These are phyloP conservation scores for Pseudohyphozyma bogoriensis DNA, from an alignment of 768 basidiomycete species.

Conservation along the genomic window DNA sequence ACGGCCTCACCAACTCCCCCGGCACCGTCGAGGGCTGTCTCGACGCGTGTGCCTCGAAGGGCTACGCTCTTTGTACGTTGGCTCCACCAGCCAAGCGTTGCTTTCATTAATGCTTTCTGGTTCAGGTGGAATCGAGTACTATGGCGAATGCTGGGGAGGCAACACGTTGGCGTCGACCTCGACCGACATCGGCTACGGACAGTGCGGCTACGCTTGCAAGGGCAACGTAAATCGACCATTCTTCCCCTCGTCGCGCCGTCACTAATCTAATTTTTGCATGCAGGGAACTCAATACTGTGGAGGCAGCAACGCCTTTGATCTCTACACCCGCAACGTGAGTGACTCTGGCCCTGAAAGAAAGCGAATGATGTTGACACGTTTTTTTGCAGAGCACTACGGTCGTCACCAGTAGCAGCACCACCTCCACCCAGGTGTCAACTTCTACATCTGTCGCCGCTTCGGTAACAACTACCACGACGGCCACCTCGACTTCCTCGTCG, in stretches of 20 bases:
- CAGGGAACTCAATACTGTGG: not conserved
- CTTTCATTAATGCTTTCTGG: too few relatives aligned
- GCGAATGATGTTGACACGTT: not conserved
- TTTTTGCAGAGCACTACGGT: not conserved
- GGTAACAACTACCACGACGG: not conserved
- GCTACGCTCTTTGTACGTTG: too few relatives aligned
- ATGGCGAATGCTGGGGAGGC: constrained; percentile 23
- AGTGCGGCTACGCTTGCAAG: constrained; percentile 10
- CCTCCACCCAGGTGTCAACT: not conserved
- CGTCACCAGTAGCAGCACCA: not conserved
- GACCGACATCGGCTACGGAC: not conserved
- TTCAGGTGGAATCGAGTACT: too few relatives aligned
- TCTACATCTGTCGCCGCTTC: not conserved
- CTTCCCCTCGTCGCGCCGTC: not conserved
- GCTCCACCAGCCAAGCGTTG: too few relatives aligned
- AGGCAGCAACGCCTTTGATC: not conserved
- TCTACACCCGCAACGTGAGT: not conserved
- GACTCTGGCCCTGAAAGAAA: not conserved
- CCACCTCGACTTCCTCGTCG: not conserved
- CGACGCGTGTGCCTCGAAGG: too few relatives aligned
- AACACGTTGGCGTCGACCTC: constrained; percentile 11
- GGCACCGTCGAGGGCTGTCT: too few relatives aligned
- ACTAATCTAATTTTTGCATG: not conserved
- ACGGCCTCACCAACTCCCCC: too few relatives aligned
- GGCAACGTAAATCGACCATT: not conserved